Percentiles rank a stretch among this genome's conserved stretches.
Evolutionary conservation across 352 stramenopile genomes (phyloP).

Genomic region (Sclerospora graminicola): DNA sequence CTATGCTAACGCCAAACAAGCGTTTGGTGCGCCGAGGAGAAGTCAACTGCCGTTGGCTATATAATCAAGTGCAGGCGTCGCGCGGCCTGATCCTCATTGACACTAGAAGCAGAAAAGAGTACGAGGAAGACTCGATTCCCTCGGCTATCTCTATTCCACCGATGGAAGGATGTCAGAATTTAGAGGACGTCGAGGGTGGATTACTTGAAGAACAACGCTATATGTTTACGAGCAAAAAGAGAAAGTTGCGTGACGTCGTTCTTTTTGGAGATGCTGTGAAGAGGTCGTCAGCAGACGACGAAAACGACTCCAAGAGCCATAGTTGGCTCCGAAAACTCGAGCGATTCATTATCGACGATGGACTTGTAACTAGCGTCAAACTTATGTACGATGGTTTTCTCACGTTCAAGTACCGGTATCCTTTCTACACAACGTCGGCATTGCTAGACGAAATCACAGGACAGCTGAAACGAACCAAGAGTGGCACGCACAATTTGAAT

Average conservation of each 20-base stretch:
- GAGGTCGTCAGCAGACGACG: constrained; percentile 16
- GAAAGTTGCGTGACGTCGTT: constrained; percentile 72
- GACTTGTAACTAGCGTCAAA: constrained; percentile 66
- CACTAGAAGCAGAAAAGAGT: constrained; percentile 34
- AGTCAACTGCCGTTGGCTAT: constrained; percentile 77
- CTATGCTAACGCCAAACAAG: constrained; percentile 19
- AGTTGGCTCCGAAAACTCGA: constrained; percentile 55
- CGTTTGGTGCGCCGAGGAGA: constrained; percentile 48
- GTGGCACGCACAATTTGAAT: constrained; percentile 78
- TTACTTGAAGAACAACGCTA: constrained; percentile 61
- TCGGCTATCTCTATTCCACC: constrained; percentile 65
- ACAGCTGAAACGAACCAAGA: constrained; percentile 62
- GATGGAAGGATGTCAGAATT: constrained; percentile 23
- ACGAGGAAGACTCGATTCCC: constrained; percentile 67
- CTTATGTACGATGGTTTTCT: constrained; percentile 68
- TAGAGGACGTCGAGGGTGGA: constrained; percentile 42
- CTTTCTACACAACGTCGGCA: constrained; percentile 72
- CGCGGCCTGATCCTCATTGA: constrained; percentile 75
- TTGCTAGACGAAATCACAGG: constrained; percentile 52
- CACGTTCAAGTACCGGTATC: constrained; percentile 79
- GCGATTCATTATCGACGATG: constrained; percentile 60
- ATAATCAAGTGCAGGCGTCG: constrained; percentile 73
- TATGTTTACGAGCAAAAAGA: constrained; percentile 59
- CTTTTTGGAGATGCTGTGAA: constrained; percentile 67
- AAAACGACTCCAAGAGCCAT: constrained; percentile 2